Conservation (phyloP, 2,329 filamentous ascomycete species). For the Ophiocordyceps camponoti-rufipedis region DNA sequence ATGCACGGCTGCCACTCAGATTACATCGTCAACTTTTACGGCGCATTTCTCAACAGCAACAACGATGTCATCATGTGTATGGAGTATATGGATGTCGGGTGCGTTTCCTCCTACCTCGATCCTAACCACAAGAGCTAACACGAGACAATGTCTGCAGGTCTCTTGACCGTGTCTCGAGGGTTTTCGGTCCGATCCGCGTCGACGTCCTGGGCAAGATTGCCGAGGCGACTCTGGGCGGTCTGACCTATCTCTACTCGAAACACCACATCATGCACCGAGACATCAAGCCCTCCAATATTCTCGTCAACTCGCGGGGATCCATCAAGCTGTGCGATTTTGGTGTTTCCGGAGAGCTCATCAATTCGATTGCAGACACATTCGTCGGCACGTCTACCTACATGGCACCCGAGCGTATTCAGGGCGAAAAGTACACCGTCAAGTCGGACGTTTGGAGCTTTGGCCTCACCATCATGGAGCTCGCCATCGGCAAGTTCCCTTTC, state of each 20-base stretch:
- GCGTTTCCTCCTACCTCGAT: slow-evolving; percentile 21
- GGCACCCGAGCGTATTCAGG: slow-evolving; percentile 95
- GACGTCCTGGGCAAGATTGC: slow-evolving; percentile 96
- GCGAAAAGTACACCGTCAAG: slow-evolving; percentile 92
- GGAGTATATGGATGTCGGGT: slow-evolving; percentile 99
- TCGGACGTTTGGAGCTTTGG: slow-evolving; percentile 99
- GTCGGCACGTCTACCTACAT: slow-evolving; percentile 98
- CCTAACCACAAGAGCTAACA: background rate
- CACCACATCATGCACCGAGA: slow-evolving; percentile 99
- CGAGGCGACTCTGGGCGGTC: slow-evolving; percentile 79
- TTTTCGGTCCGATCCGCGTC: slow-evolving; percentile 87
- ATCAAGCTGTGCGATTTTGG: slow-evolving; percentile 99
- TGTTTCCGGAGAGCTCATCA: slow-evolving; percentile 94
- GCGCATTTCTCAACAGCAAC: slow-evolving; percentile 88
- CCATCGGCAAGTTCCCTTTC: slow-evolving; percentile 95
- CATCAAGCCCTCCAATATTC: slow-evolving; percentile 94
- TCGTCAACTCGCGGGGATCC: slow-evolving; percentile 82
- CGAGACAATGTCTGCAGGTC: slow-evolving; percentile 34
- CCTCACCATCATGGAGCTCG: slow-evolving; percentile 86
- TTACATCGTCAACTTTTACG: slow-evolving; percentile 95
- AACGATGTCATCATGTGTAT: slow-evolving; percentile 99
- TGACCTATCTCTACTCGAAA: slow-evolving; percentile 87
- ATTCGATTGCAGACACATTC: slow-evolving; percentile 95
- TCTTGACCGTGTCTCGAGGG: slow-evolving; percentile 81
- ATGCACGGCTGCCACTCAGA: slow-evolving; percentile 97